A percentile compares a stretch with the other conserved stretches of the same genome.
phyloP scores from a whole-genome alignment of 345 rosid species.

The Melastoma malabathricum region DNA sequence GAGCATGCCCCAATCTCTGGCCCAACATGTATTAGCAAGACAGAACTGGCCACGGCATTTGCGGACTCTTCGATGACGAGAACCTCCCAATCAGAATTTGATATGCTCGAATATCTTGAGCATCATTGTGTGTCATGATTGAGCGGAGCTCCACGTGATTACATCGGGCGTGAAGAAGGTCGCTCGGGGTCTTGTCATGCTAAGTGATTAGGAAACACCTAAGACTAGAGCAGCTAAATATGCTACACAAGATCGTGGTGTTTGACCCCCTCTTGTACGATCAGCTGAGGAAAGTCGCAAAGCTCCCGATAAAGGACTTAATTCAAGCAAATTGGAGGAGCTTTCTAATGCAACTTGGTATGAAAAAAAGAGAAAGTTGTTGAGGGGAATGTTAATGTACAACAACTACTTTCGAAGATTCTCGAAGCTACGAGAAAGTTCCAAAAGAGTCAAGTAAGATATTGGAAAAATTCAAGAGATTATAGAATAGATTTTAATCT shows the following conservation, averaged over 20 bases:
- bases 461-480: no score
- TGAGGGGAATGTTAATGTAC: no score
- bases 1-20: constrained; percentile 83
- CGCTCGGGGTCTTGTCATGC: constrained; percentile 66
- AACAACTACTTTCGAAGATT: no score
- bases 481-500: no score
- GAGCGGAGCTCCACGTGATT: constrained; percentile 34
- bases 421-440: no score
- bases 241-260: constrained; percentile 77
- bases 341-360: no score
- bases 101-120: constrained; percentile 88
- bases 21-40: constrained; percentile 94
- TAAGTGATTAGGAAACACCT: constrained; percentile 77
- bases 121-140: constrained; percentile 72
- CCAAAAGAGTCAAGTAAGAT: no score
- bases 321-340: no score
- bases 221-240: constrained; percentile 69
- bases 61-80: constrained; percentile 42
- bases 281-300: constrained; percentile 67
- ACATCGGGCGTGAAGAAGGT: constrained; percentile 80
- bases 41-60: constrained; percentile 86
- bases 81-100: constrained; percentile 49
- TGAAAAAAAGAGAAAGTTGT: no score
- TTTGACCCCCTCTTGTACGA: constrained; percentile 84
- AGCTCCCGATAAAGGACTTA: constrained; percentile 63